Evolutionary conservation across 352 stramenopile genomes (phyloP).

Genomic region (Globisporangium perplexum): DNA sequence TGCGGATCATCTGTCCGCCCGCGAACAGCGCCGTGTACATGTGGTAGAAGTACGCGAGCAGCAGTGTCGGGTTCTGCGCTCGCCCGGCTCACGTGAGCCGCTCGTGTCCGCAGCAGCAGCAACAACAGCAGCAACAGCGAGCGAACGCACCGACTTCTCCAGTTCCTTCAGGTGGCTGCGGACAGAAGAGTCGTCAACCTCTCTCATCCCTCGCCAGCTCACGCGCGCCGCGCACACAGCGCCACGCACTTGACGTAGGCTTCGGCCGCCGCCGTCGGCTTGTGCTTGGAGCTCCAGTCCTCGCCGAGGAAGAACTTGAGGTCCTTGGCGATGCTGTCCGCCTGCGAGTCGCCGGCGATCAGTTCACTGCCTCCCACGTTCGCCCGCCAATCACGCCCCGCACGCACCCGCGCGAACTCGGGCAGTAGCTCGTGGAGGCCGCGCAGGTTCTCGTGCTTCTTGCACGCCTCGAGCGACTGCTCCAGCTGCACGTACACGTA

Average conservation of each 20-base stretch:
- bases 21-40: slow-evolving; percentile 72
- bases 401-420: slow-evolving; percentile 35
- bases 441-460: slow-evolving; percentile 36
- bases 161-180: slow-evolving; percentile 46
- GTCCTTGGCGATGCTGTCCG: slow-evolving; percentile 54
- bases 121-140: neutral
- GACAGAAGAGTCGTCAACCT: neutral
- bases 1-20: slow-evolving; percentile 55
- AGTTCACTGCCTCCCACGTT: neutral
- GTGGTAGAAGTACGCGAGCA: slow-evolving; percentile 65
- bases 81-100: neutral
- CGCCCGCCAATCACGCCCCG: no score
- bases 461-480: slow-evolving; percentile 32
- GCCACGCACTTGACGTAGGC: slow-evolving; percentile 46
- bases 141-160: slow-evolving; percentile 32
- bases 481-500: slow-evolving; percentile 66
- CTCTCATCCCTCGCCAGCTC: neutral
- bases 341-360: slow-evolving; percentile 12
- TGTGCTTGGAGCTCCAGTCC: slow-evolving; percentile 52
- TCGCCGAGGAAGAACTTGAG: slow-evolving; percentile 52
- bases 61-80: slow-evolving; percentile 44
- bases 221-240: neutral
- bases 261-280: slow-evolving; percentile 36
- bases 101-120: neutral
- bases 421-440: slow-evolving; percentile 33